Evolutionary conservation across 306 rosid species (phyloP).

Genomic region (Lotus japonicus): DNA sequence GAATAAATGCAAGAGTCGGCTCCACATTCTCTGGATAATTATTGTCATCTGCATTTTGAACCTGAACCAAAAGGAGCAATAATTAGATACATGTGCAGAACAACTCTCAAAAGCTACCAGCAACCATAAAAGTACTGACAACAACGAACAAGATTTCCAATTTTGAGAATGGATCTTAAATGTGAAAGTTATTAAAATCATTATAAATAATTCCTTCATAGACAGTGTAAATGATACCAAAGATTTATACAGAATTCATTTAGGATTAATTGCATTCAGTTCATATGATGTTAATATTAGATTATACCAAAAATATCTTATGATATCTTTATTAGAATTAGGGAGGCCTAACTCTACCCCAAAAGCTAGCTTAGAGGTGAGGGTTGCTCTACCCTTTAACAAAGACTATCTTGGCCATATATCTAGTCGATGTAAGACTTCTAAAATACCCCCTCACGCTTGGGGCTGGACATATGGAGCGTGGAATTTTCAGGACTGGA

Average conservation of each 20-base stretch:
- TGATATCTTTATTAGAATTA: too few relatives aligned
- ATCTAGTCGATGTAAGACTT: too few relatives aligned
- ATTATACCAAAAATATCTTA: too few relatives aligned
- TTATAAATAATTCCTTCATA: background rate
- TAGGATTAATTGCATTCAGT: background rate
- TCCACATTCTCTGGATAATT: conserved; percentile 62
- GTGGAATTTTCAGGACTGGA: too few relatives aligned
- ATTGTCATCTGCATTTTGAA: conserved; percentile 98
- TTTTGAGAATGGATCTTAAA: conserved; percentile 1
- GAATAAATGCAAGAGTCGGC: conserved; percentile 86
- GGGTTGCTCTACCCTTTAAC: too few relatives aligned
- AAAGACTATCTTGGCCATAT: too few relatives aligned
- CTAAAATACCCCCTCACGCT: too few relatives aligned
- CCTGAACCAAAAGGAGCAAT: conserved; percentile 51
- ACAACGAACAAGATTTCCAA: background rate
- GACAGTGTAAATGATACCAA: background rate
- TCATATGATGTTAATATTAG: background rate
- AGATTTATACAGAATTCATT: background rate
- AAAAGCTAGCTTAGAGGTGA: too few relatives aligned
- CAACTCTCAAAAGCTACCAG: conserved; percentile 5
- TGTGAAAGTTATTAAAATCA: background rate
- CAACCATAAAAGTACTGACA: background rate
- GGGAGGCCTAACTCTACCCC: too few relatives aligned
- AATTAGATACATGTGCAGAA: conserved; percentile 8
- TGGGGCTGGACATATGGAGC: too few relatives aligned